Base-by-base conservation (phyloP, 176 grass and related monocot species). In the Poa pratensis region DNA sequence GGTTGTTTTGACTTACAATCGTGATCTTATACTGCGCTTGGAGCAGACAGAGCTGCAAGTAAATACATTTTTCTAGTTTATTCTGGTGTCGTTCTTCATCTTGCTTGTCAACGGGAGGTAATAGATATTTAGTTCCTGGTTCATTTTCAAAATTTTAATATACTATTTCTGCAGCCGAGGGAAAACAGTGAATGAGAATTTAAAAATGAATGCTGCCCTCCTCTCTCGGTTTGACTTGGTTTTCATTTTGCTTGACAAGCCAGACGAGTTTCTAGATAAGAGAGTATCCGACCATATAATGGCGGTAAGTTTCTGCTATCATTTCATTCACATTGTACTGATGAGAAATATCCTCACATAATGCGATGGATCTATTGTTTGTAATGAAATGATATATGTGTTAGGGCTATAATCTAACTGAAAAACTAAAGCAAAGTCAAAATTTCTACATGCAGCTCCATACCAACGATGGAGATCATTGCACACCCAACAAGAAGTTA, bases 221-320 rank as follows among this genome's bases (percentile, higher is more conserved):
- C 85, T 98, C 69, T 95, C 96, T 58, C 91, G 93, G 9, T 98
- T 98, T 86, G 96, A 95, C 89, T 90, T 98, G 63, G 87, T 95
- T 84, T 98, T 98, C 63, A 95, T 98, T 87, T 90, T 95, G 79
- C 89, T 95, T 48, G 96, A 98, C 79, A 88, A 91, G 43, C 96
- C 93, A 89, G 78, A 98, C 51, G 89, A 94, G 64, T 11, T 82
- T 7, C 89, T 95, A 43, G 96, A 98, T 88, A 98, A 95, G 88
- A 88, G 89, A 63, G 57, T 95, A 32, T 95, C 96, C 61, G 96
- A 94, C 42, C 96, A 95, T 55, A 95, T 95, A 87, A 95, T 95
- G 58, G 85, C 93, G 19, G 96, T 95, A 95, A 92, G 90, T 79
- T 79, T 26, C 17, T 55, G 28, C 37, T 78, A 51, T 14, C 35